Base-by-base conservation (phyloP, 106 monocot species). In the Allium sativum region DNA sequence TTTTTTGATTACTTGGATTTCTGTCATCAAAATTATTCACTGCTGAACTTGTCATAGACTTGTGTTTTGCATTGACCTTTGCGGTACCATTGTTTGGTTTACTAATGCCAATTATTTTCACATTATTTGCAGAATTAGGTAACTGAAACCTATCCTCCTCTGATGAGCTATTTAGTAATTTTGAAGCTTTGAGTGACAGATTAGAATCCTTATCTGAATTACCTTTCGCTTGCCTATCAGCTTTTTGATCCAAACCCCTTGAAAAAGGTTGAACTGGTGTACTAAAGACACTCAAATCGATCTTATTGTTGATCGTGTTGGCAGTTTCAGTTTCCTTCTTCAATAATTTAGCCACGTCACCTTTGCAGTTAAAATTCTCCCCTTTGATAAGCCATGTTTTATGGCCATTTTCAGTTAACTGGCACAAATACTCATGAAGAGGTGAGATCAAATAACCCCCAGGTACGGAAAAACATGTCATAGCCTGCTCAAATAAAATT, bases 391-490 rank as follows among this genome's bases (percentile, higher is more conserved):
- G 7, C 6, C 10, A 67, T 62, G 70, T 43, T 60, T 79, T 40
- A 68, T 68, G 17, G 10, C 6, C 64, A 47, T 79, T 81, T 74
- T 79, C 73, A 48, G 57, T 68, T 69, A 86, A 74, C 40, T 72
- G 66, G 14, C 78, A 46, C 9, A 83, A n/a, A 64, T 63, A 72
- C 10, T 67, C 76, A 20, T 50, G 58, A 68, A 92, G 79, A 62
- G 92, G 92, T 54, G 92, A 92, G 42, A 87, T 70, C 41, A 86
- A 52, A 74, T 59, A 65, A n/a, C 73, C 87, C 45, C 70, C 80
- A 65, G 81, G 81, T 56, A 78, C 62, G 40, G 70, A 55, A 70
- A 80, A 74, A 74, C 70, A 78, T 21, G 86, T 81, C 83, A 91
- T 91, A 12, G 66, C 65, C 91, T 91, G 86, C 54, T 56, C 55